Percentiles rank a stretch among this genome's conserved stretches.
Conservation (phyloP, 2,329 filamentous ascomycete genomes). For the Conoideocrella luteorostrata region DNA sequence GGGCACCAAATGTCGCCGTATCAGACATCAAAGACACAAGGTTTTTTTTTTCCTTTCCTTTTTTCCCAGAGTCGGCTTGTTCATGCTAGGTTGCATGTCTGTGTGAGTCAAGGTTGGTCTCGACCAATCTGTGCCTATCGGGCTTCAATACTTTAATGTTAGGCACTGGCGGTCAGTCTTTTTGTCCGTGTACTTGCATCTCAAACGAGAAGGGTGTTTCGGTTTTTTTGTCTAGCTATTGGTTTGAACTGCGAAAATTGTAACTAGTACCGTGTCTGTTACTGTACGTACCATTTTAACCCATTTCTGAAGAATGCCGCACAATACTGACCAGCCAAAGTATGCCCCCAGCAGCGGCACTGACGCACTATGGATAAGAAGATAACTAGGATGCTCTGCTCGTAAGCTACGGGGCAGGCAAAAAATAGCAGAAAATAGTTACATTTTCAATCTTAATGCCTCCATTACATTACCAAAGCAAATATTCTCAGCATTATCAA, state of each 20-base stretch:
- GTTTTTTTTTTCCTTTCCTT: neutral
- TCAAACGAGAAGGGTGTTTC: neutral
- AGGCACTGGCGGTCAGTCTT: slow-evolving; percentile 5
- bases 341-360: no score
- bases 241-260: neutral
- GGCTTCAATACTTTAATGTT: slow-evolving; percentile 7
- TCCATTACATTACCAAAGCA: no score
- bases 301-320: no score
- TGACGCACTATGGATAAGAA: no score
- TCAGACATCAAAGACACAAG: neutral
- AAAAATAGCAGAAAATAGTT: no score
- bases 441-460: no score
- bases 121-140: slow-evolving; percentile 2
- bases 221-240: neutral
- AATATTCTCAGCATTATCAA: no score
- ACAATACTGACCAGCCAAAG: no score
- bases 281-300: neutral
- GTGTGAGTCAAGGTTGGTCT: neutral
- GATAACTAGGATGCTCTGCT: no score
- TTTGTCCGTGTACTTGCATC: neutral
- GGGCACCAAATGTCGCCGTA: slow-evolving; percentile 5
- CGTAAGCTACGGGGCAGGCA: no score
- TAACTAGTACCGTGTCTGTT: slow-evolving; percentile 1
- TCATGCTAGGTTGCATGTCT: slow-evolving; percentile 5
- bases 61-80: slow-evolving; percentile 6